Evolutionary conservation across 2,329 filamentous ascomycete genomes (phyloP).

Genomic region (Cladosporium sp.): DNA sequence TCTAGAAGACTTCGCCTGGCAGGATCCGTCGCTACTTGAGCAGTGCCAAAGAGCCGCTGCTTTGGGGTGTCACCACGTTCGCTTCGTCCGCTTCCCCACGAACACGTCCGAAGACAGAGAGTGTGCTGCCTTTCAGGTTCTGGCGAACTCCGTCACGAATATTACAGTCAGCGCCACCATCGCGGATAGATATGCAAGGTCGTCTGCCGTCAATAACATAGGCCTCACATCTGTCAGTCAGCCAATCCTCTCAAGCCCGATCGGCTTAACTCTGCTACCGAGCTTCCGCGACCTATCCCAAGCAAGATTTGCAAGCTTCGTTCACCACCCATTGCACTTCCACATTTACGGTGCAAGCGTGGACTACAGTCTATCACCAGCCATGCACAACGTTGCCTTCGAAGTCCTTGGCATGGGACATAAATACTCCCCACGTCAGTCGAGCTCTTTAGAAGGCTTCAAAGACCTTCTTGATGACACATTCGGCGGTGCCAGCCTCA

Average conservation of each 20-base stretch:
- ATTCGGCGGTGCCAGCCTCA: conserved; percentile 70
- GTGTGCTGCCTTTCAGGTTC: neutral
- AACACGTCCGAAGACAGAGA: neutral
- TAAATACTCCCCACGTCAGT: conserved; percentile 61
- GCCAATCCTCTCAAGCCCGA: neutral
- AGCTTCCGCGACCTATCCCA: neutral
- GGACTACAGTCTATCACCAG: conserved; percentile 69
- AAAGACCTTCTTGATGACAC: conserved; percentile 64
- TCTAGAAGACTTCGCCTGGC: neutral
- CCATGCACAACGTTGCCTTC: conserved; percentile 71
- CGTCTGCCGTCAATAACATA: conserved; percentile 8
- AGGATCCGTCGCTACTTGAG: neutral
- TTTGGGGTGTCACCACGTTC: conserved; percentile 2
- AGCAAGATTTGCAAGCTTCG: conserved; percentile 36
- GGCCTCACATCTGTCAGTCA: conserved; percentile 1
- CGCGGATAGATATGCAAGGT: neutral
- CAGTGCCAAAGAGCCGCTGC: conserved; percentile 4
- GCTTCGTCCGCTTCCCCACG: neutral
- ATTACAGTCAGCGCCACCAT: neutral
- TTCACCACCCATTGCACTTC: conserved; percentile 66
- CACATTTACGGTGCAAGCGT: conserved; percentile 70
- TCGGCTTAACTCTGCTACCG: neutral
- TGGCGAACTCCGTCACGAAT: neutral
- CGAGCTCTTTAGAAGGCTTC: conserved; percentile 61
- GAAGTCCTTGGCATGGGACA: conserved; percentile 66